A percentile compares a stretch with the other conserved stretches of the same genome.
These are phyloP conservation scores for Leccinellum rugosiceps DNA, from an alignment of 768 basidiomycete species.

Conservation along the genomic window DNA sequence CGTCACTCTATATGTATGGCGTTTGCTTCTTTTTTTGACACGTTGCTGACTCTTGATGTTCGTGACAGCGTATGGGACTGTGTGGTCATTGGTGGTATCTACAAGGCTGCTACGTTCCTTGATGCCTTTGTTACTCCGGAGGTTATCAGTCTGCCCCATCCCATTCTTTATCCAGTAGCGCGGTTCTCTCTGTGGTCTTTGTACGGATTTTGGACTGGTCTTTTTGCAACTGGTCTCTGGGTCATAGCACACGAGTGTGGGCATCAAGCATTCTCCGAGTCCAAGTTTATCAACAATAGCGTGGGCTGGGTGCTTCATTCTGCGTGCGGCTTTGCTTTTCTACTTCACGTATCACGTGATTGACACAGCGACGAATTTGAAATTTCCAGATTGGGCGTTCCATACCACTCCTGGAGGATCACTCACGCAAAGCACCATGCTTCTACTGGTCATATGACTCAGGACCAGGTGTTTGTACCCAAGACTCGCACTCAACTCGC, in stretches of 20 bases:
- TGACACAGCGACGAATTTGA: constrained; percentile 9
- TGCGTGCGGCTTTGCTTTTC: constrained; percentile 46
- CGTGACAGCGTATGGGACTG: constrained; percentile 67
- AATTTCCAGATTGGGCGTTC: constrained; percentile 77
- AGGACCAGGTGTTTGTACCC: constrained; percentile 96
- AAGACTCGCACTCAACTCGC: constrained; percentile 74
- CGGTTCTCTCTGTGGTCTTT: constrained; percentile 71
- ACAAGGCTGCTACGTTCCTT: constrained; percentile 62
- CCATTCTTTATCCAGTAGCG: constrained; percentile 58
- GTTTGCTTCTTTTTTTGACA: neutral
- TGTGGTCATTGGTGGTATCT: constrained; percentile 62
- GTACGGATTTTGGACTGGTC: constrained; percentile 79
- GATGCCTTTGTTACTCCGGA: constrained; percentile 61
- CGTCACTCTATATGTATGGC: constrained; percentile 73
- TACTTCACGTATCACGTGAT: constrained; percentile 20
- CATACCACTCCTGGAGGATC: constrained; percentile 96
- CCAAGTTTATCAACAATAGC: constrained; percentile 85
- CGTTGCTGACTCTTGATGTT: constrained; percentile 12
- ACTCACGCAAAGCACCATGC: constrained; percentile 96
- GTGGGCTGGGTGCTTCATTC: constrained; percentile 95
- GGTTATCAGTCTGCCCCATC: constrained; percentile 52
- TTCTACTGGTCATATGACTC: constrained; percentile 86
- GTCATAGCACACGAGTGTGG: constrained; percentile 94
- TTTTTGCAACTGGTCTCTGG: constrained; percentile 92
- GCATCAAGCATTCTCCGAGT: constrained; percentile 94